Conservation (phyloP, 345 rosid genomes). For the Eucalyptus regnans region DNA sequence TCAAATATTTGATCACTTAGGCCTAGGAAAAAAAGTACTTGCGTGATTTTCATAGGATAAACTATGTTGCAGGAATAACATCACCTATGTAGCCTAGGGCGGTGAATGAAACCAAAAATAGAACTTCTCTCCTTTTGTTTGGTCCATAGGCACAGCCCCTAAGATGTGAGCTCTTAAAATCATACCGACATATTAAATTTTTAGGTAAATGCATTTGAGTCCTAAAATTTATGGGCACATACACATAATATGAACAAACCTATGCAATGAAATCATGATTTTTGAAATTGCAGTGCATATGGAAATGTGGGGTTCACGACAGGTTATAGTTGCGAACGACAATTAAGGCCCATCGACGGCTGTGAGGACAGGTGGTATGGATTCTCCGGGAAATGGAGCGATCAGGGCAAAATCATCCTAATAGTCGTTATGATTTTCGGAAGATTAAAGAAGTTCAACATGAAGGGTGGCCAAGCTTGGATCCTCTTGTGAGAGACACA, state of each 20-base stretch:
- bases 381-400: slow-evolving; percentile 27
- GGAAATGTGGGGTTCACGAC: slow-evolving; percentile 29
- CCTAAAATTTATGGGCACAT: background rate
- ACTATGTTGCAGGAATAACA: background rate
- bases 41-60: background rate
- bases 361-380: slow-evolving; percentile 18
- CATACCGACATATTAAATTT: background rate
- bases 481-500: background rate
- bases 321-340: slow-evolving; percentile 27
- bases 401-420: slow-evolving; percentile 20
- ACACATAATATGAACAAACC: background rate
- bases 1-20: background rate
- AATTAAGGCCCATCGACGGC: background rate
- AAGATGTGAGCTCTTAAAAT: background rate
- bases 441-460: slow-evolving; percentile 28
- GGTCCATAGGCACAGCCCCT: background rate
- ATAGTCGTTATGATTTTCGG: slow-evolving; percentile 25
- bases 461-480: slow-evolving; percentile 31
- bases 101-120: background rate
- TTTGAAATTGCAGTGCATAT: slow-evolving; percentile 14
- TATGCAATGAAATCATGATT: background rate
- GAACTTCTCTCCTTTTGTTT: background rate
- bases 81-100: background rate
- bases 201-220: background rate
- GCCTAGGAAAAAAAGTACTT: background rate